phyloP scores from a whole-genome alignment of 495 filamentous ascomycete species.

The Parathielavia hyrcaniae region DNA sequence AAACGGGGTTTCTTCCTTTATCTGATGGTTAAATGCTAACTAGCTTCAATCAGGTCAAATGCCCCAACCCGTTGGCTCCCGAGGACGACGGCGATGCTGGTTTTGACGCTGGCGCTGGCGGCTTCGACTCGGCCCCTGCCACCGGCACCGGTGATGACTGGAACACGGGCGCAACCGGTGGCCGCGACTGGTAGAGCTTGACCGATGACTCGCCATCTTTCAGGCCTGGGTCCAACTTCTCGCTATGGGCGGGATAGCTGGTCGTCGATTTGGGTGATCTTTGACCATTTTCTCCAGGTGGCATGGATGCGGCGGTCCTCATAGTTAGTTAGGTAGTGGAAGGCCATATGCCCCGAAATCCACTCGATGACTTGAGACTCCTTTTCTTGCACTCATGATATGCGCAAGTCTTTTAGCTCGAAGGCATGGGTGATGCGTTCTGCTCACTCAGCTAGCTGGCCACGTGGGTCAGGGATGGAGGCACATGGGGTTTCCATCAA shows the following conservation, averaged over 20 bases:
- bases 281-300: constrained; percentile 7
- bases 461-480: too few species aligned
- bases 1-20: too few species aligned
- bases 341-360: not conserved
- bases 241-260: not conserved
- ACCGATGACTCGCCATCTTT: constrained; percentile 3
- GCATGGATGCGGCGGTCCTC: not conserved
- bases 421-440: too few species aligned
- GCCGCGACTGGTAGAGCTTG: constrained; percentile 19
- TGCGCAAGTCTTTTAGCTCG: too few species aligned
- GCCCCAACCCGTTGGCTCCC: constrained; percentile 44
- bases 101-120: constrained; percentile 4
- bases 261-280: constrained; percentile 6
- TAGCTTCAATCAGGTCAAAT: too few species aligned
- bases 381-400: not conserved
- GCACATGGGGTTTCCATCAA: too few species aligned
- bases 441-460: too few species aligned
- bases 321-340: constrained; percentile 4
- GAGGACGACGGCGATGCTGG: constrained; percentile 28
- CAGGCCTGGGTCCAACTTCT: constrained; percentile 4
- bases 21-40: constrained; percentile 34
- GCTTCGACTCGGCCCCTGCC: constrained; percentile 5
- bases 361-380: constrained; percentile 2
- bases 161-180: constrained; percentile 1
- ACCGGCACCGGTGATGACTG: constrained; percentile 12